Base-by-base conservation (phyloP, 75 land plant species). In the Picea glauca region DNA sequence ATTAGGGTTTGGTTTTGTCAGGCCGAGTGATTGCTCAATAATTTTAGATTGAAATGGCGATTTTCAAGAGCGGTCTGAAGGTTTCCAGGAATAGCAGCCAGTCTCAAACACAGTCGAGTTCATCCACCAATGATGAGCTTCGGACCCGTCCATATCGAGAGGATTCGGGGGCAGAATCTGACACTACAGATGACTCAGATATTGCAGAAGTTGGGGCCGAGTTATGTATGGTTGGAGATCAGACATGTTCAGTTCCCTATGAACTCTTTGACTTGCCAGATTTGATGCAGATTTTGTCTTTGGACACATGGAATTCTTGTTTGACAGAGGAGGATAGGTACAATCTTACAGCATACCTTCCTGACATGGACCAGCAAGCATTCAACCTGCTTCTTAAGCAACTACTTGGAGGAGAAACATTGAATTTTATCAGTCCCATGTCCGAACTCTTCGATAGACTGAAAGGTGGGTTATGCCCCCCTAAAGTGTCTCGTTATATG, bases 261-360 rank as follows among this genome's bases (percentile, higher is more conserved):
- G 87, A 86, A 17, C 87, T 86, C 35, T 86, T 84, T 83, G 77
- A 58, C 65, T 68, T 86, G 59, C 82, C 76, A 43, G 88, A 86
- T 58, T 54, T 86, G 35, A 80, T 74, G 68, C 75, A 78, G 46
- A 75, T 86, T 18, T 74, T 86, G 46, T 84, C 86, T 70, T 21
- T 86, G 33, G 83, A 86, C 15, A 74, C 86, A 57, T 86, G 88
- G 88, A 86, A 86, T 81, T 60, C 66, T 30, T 78, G 54, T 35
- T 75, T 86, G 58, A 84, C 92, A 2, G 88, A 86, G 50, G 86
- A 86, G 18, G 88, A 86, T 54, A 84, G 83, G 74, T 72, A 81
- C n/a, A 68, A 30, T 58, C 83, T 86, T 13, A 7, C 83, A 56
- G 77, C 80, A 31, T 86, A 77, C 32, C 76, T 86, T 46, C 88